Evolutionary conservation across 352 stramenopile genomes (phyloP).

Genomic region (Globisporangium acanthophoron): DNA sequence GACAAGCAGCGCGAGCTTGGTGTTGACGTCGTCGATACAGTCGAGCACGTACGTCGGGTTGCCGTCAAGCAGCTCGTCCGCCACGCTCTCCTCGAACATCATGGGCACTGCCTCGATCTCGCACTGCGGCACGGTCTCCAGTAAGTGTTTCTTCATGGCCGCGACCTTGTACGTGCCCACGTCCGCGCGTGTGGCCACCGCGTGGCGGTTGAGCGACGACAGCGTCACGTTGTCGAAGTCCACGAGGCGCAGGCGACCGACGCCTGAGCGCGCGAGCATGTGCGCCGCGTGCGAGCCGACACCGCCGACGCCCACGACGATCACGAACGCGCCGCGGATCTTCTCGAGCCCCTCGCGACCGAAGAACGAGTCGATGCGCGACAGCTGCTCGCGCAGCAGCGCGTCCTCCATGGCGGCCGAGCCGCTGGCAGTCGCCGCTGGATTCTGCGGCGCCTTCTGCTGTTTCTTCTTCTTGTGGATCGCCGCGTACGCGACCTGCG

Average conservation of each 20-base stretch:
- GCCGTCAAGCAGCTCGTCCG: slow-evolving; percentile 77
- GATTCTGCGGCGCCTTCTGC: background rate
- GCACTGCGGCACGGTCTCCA: slow-evolving; percentile 70
- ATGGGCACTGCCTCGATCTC: slow-evolving; percentile 82
- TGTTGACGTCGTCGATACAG: slow-evolving; percentile 99
- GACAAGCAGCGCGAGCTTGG: slow-evolving; percentile 93
- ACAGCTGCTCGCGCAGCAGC: slow-evolving; percentile 82
- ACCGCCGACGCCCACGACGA: slow-evolving; percentile 96
- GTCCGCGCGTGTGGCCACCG: slow-evolving; percentile 93
- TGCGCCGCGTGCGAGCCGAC: slow-evolving; percentile 96
- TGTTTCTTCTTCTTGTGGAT: slow-evolving; percentile 18
- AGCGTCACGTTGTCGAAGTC: slow-evolving; percentile 99
- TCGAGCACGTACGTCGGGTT: slow-evolving; percentile 95
- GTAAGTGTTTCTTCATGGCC: slow-evolving; percentile 81
- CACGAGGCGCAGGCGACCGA: slow-evolving; percentile 93
- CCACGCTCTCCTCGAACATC: slow-evolving; percentile 88
- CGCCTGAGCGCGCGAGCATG: slow-evolving; percentile 95
- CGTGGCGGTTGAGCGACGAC: slow-evolving; percentile 98
- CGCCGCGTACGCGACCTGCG: slow-evolving; percentile 36
- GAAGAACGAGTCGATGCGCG: slow-evolving; percentile 94
- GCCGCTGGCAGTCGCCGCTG: slow-evolving; percentile 4
- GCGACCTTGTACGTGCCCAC: slow-evolving; percentile 94
- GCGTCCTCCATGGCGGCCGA: slow-evolving; percentile 42
- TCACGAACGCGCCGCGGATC: slow-evolving; percentile 87
- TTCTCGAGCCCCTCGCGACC: slow-evolving; percentile 88